These are phyloP conservation scores for Carex myosuroides DNA, from an alignment of 176 grass and related monocot genomes.

Conservation along the genomic window DNA sequence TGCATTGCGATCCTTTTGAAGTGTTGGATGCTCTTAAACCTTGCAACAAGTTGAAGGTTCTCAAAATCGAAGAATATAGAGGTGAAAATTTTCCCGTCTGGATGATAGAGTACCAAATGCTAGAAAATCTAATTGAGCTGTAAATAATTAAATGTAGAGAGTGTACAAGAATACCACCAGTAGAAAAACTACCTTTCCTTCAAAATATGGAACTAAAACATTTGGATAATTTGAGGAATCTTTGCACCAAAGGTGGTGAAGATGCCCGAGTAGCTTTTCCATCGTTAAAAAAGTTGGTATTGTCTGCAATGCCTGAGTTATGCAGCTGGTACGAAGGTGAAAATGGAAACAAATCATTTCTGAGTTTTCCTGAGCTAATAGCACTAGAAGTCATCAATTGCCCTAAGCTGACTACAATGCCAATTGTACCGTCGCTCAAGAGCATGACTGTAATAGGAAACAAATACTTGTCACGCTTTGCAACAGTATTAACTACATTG, in stretches of 20 bases:
- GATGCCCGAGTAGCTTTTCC: neutral
- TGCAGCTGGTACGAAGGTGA: neutral
- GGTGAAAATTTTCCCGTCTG: conserved; percentile 2
- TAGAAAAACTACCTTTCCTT: conserved; percentile 21
- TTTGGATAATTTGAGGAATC: neutral
- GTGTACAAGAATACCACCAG: conserved; percentile 1
- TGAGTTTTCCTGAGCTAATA: neutral
- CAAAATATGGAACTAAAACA: neutral
- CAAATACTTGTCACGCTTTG: neutral
- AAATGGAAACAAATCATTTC: too few relatives aligned
- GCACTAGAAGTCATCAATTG: neutral
- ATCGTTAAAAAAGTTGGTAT: neutral
- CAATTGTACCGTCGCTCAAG: neutral
- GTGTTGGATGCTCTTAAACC: conserved; percentile 28
- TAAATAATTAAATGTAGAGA: neutral
- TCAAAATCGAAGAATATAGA: neutral
- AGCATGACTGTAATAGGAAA: neutral
- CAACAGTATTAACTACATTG: neutral
- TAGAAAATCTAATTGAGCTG: conserved; percentile 15
- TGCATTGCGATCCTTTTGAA: neutral
- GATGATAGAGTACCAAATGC: neutral
- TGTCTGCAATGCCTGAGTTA: neutral
- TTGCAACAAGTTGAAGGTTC: neutral
- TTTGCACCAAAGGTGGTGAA: neutral
- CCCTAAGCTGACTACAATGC: neutral